These are phyloP conservation scores for Serpula lacrymans DNA, from an alignment of 768 basidiomycete species.

Conservation along the genomic window DNA sequence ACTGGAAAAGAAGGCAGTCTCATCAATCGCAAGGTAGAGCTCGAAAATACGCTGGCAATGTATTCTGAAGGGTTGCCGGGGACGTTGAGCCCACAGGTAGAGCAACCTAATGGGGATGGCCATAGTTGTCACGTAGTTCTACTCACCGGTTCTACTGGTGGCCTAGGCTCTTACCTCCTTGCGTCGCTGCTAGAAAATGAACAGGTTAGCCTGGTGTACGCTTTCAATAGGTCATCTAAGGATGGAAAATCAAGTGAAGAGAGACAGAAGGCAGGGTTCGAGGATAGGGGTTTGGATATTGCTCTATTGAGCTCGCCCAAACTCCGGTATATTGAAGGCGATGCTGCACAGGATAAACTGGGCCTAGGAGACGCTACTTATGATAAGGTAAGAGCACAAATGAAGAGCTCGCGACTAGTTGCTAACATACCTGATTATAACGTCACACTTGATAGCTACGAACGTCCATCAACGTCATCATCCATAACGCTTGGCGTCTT, in stretches of 20 bases:
- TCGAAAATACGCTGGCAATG: conserved; percentile 39
- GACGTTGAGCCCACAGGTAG: conserved; percentile 7
- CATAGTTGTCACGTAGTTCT: conserved; percentile 22
- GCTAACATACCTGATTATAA: background rate
- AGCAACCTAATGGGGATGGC: conserved; percentile 7
- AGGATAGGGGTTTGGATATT: conserved; percentile 27
- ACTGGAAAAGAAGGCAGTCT: background rate
- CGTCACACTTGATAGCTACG: conserved; percentile 24
- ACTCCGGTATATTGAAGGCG: conserved; percentile 32
- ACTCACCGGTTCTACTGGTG: conserved; percentile 40
- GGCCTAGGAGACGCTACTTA: conserved; percentile 24
- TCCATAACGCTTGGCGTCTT: conserved; percentile 45
- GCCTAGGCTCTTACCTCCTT: conserved; percentile 36
- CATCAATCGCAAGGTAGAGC: conserved; percentile 16
- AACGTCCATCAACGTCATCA: conserved; percentile 30
- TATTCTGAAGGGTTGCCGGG: conserved; percentile 25
- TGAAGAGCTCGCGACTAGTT: background rate
- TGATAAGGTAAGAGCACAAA: conserved; percentile 10
- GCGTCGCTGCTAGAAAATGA: conserved; percentile 20
- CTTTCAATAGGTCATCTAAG: conserved; percentile 27
- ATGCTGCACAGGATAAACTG: conserved; percentile 23
- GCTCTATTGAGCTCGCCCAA: conserved; percentile 26
- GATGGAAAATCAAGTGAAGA: conserved; percentile 11
- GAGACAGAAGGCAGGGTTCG: conserved; percentile 26
- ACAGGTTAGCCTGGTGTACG: conserved; percentile 26